phyloP scores from a whole-genome alignment of 2,329 filamentous ascomycete species.

The Aureobasidium namibiae region DNA sequence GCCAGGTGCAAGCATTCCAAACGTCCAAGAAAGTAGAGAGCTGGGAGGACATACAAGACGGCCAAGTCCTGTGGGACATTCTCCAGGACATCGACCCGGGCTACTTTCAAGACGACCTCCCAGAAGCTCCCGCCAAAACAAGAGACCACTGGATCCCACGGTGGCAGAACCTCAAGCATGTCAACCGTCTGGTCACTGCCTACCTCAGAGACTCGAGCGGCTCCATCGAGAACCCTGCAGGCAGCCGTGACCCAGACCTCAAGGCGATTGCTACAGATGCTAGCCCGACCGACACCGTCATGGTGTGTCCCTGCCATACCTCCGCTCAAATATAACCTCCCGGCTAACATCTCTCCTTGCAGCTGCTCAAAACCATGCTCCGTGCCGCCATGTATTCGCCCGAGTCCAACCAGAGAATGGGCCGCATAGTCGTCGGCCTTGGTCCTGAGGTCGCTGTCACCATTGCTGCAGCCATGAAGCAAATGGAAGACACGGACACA shows the following conservation, averaged over 20 bases:
- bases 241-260: slow-evolving; percentile 36
- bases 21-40: slow-evolving; percentile 4
- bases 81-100: slow-evolving; percentile 38
- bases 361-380: slow-evolving; percentile 41
- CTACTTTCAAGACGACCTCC: slow-evolving; percentile 42
- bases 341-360: not conserved
- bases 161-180: slow-evolving; percentile 47
- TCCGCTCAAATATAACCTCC: not conserved
- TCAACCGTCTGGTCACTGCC: slow-evolving; percentile 39
- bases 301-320: slow-evolving; percentile 19
- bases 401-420: slow-evolving; percentile 41
- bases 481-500: slow-evolving; percentile 24
- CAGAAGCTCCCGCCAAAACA: slow-evolving; percentile 35
- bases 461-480: slow-evolving; percentile 33
- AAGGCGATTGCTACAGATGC: slow-evolving; percentile 41
- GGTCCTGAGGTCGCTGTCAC: slow-evolving; percentile 29
- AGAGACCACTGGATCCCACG: slow-evolving; percentile 42
- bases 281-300: slow-evolving; percentile 28
- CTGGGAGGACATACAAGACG: slow-evolving; percentile 32
- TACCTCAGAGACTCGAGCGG: slow-evolving; percentile 40
- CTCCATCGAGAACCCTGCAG: slow-evolving; percentile 31
- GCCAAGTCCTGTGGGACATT: slow-evolving; percentile 40
- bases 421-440: slow-evolving; percentile 31
- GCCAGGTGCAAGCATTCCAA: slow-evolving; percentile 10
- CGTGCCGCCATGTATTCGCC: slow-evolving; percentile 40